Conservation (phyloP, 192 early-diverging fungal species). For the Backusella macrospora region DNA sequence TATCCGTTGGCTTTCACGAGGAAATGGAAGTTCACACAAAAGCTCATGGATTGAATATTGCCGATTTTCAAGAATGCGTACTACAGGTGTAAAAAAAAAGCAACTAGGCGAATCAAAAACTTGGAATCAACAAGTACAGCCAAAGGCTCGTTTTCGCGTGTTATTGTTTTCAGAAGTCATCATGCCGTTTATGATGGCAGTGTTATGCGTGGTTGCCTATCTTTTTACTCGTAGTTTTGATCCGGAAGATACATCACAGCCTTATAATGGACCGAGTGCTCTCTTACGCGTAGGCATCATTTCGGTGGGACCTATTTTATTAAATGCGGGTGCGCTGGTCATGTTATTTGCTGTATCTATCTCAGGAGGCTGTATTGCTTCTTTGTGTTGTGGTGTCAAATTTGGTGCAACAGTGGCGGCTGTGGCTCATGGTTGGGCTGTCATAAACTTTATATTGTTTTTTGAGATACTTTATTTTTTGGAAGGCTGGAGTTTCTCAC, state of each 20-base stretch:
- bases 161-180: constrained; percentile 77
- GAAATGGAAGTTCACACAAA: constrained; percentile 68
- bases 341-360: constrained; percentile 69
- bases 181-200: constrained; percentile 65
- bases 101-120: constrained; percentile 68
- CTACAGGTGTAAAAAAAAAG: constrained; percentile 78
- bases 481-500: constrained; percentile 67
- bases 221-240: constrained; percentile 67
- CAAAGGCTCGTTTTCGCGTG: constrained; percentile 65
- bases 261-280: constrained; percentile 39
- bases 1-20: constrained; percentile 78
- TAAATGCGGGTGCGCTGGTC: constrained; percentile 66
- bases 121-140: constrained; percentile 55
- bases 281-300: constrained; percentile 62
- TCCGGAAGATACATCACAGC: constrained; percentile 17
- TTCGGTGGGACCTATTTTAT: constrained; percentile 67
- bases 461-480: constrained; percentile 71
- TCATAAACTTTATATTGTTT: constrained; percentile 63
- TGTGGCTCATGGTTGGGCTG: constrained; percentile 63
- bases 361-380: constrained; percentile 57
- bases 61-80: constrained; percentile 68
- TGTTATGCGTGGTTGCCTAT: constrained; percentile 62
- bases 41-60: constrained; percentile 82
- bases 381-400: constrained; percentile 54
- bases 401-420: constrained; percentile 75